Conservation (phyloP, 164 flowering plant species). For the Amborella trichopoda region DNA sequence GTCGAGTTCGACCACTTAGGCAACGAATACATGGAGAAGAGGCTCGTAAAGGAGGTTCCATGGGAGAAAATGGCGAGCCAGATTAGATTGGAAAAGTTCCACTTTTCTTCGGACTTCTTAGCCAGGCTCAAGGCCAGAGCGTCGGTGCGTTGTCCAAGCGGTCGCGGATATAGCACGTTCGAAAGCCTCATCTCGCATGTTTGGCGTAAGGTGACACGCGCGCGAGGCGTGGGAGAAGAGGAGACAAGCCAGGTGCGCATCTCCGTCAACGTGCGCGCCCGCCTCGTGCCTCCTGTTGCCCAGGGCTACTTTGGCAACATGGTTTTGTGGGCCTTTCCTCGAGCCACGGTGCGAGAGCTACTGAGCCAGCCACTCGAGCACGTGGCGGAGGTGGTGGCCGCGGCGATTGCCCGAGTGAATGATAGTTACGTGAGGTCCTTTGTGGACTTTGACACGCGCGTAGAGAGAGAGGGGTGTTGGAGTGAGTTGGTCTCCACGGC, state of each 20-base stretch:
- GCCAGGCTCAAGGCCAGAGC: slow-evolving; percentile 14
- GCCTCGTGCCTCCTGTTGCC: slow-evolving; percentile 16
- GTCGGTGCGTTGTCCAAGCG: not conserved
- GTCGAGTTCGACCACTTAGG: slow-evolving; percentile 18
- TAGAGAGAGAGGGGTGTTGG: slow-evolving; percentile 2
- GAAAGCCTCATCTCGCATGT: slow-evolving; percentile 23
- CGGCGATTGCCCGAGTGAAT: slow-evolving; percentile 13
- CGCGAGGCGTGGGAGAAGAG: slow-evolving; percentile 6
- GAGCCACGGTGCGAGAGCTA: slow-evolving; percentile 17
- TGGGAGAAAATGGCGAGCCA: not conserved
- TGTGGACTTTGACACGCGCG: slow-evolving; percentile 14
- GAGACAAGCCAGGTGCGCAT: slow-evolving; percentile 15
- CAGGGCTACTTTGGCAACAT: slow-evolving; percentile 16
- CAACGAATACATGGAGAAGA: slow-evolving; percentile 13
- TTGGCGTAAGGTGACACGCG: slow-evolving; percentile 19
- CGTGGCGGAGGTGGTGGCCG: slow-evolving; percentile 18
- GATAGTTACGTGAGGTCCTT: slow-evolving; percentile 21
- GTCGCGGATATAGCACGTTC: slow-evolving; percentile 17
- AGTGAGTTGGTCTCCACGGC: not conserved
- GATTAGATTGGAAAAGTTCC: not conserved
- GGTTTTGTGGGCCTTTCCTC: slow-evolving; percentile 27
- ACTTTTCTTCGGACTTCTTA: slow-evolving; percentile 10
- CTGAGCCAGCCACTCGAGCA: slow-evolving; percentile 7
- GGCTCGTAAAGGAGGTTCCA: too few relatives aligned
- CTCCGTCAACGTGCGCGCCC: slow-evolving; percentile 17